Base-by-base conservation (phyloP, 495 filamentous ascomycete species). In the Hypoxylon lenormandii region DNA sequence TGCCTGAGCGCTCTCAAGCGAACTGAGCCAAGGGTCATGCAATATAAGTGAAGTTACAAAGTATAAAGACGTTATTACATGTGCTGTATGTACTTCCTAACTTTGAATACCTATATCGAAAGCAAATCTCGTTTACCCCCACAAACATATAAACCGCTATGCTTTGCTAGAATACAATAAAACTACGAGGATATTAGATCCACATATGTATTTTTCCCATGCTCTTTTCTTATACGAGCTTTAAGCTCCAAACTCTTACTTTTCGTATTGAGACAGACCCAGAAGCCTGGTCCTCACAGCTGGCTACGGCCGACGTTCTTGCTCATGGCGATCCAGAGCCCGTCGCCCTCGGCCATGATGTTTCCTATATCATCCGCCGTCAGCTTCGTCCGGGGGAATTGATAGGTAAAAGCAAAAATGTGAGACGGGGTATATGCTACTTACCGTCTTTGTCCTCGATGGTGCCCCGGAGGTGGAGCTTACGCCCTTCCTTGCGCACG, bases 381-480 rank as follows among this genome's bases (percentile, higher is more conserved):
- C 13, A 70, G 55, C n/a, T n/a, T n/a, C 15, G 47, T 56, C 11
- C 6, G 22, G 21, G 16, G 16, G 23, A 8, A 19, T n/a, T 33
- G 5, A 30, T 13, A 21, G 12, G 28, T 15, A 23, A 15, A 15
- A 16, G 26, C 10, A 18, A 19, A 22, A 21, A 33, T 15, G 23
- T 2, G 23, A 5, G 30, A 21, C 4, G 8, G 45, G 38, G 15
- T 1, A 18, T 43, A 10, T 16, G 15, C 7, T 11, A 22, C 69
- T 43, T 54, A 57, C 77, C 76, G 2, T 74, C 55, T 8, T 69
- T 74, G 58, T 80, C 73, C 40, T 80, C 76, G 18, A 80, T 48
- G 3, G 62, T 58, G 26, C 73, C 76, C 46, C 50, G 59, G 11
- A 61, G 68, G 12, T 57, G 70, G 26, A 77, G 47, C 65, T 78